Evolutionary conservation across 768 basidiomycete genomes (phyloP).

Genomic region (Cyclocybe aegerita): DNA sequence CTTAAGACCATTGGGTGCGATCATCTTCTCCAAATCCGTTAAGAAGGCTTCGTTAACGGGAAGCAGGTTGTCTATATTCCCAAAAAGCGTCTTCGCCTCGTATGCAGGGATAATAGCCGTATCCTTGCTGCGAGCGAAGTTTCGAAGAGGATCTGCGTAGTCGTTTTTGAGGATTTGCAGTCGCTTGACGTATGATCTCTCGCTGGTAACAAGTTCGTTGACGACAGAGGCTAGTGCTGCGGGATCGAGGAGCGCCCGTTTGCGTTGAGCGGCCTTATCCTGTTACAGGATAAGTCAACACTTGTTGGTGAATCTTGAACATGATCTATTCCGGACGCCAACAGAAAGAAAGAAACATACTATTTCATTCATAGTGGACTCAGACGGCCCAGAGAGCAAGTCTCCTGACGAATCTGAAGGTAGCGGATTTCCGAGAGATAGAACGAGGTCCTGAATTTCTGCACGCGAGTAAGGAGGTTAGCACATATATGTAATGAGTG

Average conservation of each 20-base stretch:
- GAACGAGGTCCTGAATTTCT: constrained; percentile 80
- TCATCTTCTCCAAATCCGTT: constrained; percentile 77
- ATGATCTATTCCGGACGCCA: not conserved
- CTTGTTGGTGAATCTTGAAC: too few species aligned
- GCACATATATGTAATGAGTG: not conserved
- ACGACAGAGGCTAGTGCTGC: constrained; percentile 72
- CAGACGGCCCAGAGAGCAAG: constrained; percentile 43
- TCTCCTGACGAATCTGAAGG: constrained; percentile 48
- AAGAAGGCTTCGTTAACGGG: constrained; percentile 90
- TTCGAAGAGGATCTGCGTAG: constrained; percentile 89
- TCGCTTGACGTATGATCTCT: constrained; percentile 84
- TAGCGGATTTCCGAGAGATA: constrained; percentile 73
- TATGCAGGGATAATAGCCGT: constrained; percentile 87
- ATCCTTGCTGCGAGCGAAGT: constrained; percentile 80
- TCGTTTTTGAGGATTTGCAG: constrained; percentile 80
- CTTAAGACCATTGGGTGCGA: constrained; percentile 54
- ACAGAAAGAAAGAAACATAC: constrained; percentile 34
- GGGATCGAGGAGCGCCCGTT: constrained; percentile 63
- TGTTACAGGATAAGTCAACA: constrained; percentile 9
- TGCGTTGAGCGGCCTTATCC: constrained; percentile 44
- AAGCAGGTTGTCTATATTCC: constrained; percentile 88
- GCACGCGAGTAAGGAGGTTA: constrained; percentile 11
- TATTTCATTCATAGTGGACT: constrained; percentile 33
- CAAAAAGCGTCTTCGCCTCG: constrained; percentile 91
- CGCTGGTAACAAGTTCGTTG: constrained; percentile 86